phyloP scores from a whole-genome alignment of 768 basidiomycete species.

The Leccinellum luteum region DNA sequence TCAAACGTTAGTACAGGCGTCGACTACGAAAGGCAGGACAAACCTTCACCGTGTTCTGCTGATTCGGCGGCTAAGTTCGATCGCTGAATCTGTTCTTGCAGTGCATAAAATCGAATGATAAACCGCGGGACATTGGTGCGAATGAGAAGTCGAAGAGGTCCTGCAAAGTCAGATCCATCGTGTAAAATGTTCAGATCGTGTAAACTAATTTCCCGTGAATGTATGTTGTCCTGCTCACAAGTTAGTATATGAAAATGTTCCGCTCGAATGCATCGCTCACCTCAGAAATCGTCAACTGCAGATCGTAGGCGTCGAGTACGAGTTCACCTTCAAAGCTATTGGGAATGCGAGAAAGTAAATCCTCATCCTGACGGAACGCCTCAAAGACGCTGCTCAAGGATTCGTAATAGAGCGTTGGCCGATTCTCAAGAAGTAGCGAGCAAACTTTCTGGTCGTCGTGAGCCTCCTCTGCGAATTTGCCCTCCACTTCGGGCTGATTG shows the following conservation, averaged over 20 bases:
- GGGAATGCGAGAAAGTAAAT: slow-evolving; percentile 41
- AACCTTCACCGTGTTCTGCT: slow-evolving; percentile 23
- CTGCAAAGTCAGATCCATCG: slow-evolving; percentile 58
- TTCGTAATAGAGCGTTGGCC: slow-evolving; percentile 76
- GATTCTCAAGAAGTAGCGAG: slow-evolving; percentile 56
- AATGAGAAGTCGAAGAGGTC: slow-evolving; percentile 61
- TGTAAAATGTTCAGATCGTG: slow-evolving; percentile 73
- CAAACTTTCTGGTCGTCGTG: slow-evolving; percentile 19
- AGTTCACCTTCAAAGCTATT: slow-evolving; percentile 60
- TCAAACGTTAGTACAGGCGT: neutral
- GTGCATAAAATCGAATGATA: slow-evolving; percentile 59
- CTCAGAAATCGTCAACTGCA: slow-evolving; percentile 65
- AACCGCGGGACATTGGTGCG: slow-evolving; percentile 54
- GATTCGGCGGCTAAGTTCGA: slow-evolving; percentile 28
- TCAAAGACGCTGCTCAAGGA: slow-evolving; percentile 68
- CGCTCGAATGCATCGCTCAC: slow-evolving; percentile 32
- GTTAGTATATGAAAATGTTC: slow-evolving; percentile 3
- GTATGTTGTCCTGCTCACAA: slow-evolving; percentile 58
- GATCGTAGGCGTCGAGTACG: slow-evolving; percentile 65
- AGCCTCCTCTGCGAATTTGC: slow-evolving; percentile 17
- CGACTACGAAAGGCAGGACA: neutral
- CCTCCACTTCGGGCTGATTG: slow-evolving; percentile 44
- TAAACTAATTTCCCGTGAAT: slow-evolving; percentile 64
- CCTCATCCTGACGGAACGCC: slow-evolving; percentile 63
- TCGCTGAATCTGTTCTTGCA: slow-evolving; percentile 56